Conservation (phyloP, 805 yeast genomes). For the Priceomyces melissophilus region DNA sequence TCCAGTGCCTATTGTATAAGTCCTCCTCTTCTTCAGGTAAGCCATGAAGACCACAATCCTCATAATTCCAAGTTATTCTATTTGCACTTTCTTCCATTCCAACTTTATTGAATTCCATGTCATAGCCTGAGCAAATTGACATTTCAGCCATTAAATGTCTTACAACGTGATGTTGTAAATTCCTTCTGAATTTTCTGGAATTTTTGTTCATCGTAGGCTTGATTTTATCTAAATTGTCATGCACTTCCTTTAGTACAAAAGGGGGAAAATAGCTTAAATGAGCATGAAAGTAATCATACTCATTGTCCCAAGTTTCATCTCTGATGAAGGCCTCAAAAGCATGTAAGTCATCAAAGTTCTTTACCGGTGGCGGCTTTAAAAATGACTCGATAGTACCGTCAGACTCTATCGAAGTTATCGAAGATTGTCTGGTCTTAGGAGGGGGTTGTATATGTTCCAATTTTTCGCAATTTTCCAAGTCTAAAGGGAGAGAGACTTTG, state of each 20-base stretch:
- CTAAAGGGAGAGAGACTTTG: constrained; percentile 23
- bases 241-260: constrained; percentile 62
- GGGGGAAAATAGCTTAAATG: constrained; percentile 70
- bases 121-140: constrained; percentile 57
- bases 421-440: constrained; percentile 37
- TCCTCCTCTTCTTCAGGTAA: constrained; percentile 46
- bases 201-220: constrained; percentile 71
- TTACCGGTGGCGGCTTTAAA: constrained; percentile 38
- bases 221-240: constrained; percentile 66
- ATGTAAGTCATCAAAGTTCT: constrained; percentile 58
- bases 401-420: constrained; percentile 39
- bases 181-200: constrained; percentile 67
- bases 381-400: constrained; percentile 25
- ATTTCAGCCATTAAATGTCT: constrained; percentile 69
- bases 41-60: constrained; percentile 57
- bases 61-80: constrained; percentile 59
- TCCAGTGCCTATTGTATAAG: constrained; percentile 54
- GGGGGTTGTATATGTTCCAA: constrained; percentile 36
- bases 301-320: constrained; percentile 76
- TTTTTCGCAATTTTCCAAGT: constrained; percentile 36
- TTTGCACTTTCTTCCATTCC: constrained; percentile 48
- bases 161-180: constrained; percentile 70
- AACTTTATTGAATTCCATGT: constrained; percentile 47
- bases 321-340: constrained; percentile 62
- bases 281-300: constrained; percentile 65